Base-by-base conservation (phyloP, 371 early-diverging fungal species). In the Apophysomyces sp. region DNA sequence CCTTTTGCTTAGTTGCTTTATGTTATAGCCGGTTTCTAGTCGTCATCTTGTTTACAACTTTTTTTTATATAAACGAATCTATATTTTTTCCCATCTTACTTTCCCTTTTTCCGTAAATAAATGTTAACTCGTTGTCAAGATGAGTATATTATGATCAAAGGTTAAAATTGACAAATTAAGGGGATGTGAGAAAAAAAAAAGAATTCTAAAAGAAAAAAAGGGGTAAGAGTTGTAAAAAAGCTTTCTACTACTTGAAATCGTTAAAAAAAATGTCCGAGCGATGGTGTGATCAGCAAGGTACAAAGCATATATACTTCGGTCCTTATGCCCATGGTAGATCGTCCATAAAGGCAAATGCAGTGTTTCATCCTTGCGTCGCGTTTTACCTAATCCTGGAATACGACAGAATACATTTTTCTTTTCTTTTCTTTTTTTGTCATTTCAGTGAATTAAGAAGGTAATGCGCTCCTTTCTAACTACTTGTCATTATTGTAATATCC, bases 311-410 rank as follows among this genome's bases (percentile, higher is more conserved):
- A 44, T 44, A 21, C 4, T 44, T 21, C 27, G 49, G 37, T 13
- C 24, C 49, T 44, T 44, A 44, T 44, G 49, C 24, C 49, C 49
- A 44, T 44, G 49, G 49, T 44, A 44, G 49, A 44, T 44, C 49
- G 21, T 21, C 24, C 16, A 21, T 44, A 44, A n/a, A 44, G 21
- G 9, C 21, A 16, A 21, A 44, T 44, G 21, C 24, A 21, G 18
- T 8, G 24, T n/a, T 9, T 44, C 21, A 21, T 9, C 21, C 18
- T 44, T 18, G n/a, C 49, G 9, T n/a, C 24, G 21, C 49, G 21
- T 11, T 44, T 6, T 18, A 44, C 49, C 21, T 21, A 44, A n/a
- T 34, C 13, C 34, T 34, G 13, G 49, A 44, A 44, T 44, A 9
- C 24, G 11, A 8, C 21, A 44, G n/a, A 9, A 5, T 8, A n/a